Evolutionary conservation across 768 basidiomycete genomes (phyloP).

Genomic region (Leccinum arenicola): DNA sequence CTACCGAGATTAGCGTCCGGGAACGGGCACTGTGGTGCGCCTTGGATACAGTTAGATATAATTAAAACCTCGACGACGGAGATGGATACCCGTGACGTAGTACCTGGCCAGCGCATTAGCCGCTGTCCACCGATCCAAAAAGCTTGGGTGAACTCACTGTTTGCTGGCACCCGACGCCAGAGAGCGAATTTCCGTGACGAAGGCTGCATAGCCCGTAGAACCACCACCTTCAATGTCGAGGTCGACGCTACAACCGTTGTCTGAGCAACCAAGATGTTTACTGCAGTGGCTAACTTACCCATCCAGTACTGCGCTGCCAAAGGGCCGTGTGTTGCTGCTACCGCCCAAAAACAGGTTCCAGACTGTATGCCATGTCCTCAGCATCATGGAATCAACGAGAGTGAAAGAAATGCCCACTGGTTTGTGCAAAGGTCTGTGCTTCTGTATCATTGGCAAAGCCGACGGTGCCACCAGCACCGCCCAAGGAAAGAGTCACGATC

Average conservation of each 20-base stretch:
- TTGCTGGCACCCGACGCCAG: constrained; percentile 25
- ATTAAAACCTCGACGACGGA: background rate
- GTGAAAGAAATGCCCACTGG: constrained; percentile 15
- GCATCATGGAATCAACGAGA: background rate
- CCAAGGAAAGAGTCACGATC: constrained; percentile 45
- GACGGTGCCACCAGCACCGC: constrained; percentile 41
- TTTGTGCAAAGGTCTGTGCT: constrained; percentile 33
- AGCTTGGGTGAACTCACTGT: constrained; percentile 8
- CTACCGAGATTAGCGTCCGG: constrained; percentile 61
- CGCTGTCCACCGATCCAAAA: background rate
- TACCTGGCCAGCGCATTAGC: constrained; percentile 39
- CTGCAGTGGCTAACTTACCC: constrained; percentile 32
- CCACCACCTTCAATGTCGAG: constrained; percentile 74
- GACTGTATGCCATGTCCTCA: constrained; percentile 20
- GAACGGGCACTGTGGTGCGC: constrained; percentile 53
- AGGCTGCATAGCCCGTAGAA: constrained; percentile 47
- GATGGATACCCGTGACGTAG: constrained; percentile 49
- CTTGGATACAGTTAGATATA: constrained; percentile 8
- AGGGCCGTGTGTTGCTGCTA: constrained; percentile 39
- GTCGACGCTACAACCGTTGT: constrained; percentile 46
- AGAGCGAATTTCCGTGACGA: constrained; percentile 31
- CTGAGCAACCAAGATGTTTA: background rate
- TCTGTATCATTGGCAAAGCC: constrained; percentile 38
- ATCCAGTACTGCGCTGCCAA: constrained; percentile 45
- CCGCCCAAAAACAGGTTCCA: constrained; percentile 52